A percentile compares a stretch with the other conserved stretches of the same genome.
phyloP scores from a whole-genome alignment of 1,284 basidiomycete genomes.

The Schizophyllum commune region DNA sequence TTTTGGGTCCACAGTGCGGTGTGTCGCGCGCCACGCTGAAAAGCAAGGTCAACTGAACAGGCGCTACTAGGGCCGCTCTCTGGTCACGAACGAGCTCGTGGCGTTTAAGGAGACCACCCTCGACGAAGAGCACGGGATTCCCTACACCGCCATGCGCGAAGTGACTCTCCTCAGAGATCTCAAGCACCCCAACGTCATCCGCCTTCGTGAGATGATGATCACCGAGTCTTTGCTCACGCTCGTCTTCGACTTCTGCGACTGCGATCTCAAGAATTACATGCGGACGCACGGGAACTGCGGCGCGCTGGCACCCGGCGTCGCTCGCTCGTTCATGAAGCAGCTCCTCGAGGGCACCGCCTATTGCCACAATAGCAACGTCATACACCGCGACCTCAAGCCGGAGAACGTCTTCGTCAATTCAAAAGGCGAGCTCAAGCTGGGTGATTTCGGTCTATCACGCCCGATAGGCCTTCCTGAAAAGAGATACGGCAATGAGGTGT shows the following conservation, averaged over 20 bases:
- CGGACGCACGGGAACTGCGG: constrained; percentile 95
- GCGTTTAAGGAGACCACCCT: constrained; percentile 93
- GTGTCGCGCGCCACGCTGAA: constrained; percentile 7
- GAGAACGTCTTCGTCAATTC: constrained; percentile 97
- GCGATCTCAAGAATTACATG: constrained; percentile 99
- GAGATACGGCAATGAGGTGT: constrained; percentile 91
- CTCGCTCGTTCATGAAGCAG: constrained; percentile 96
- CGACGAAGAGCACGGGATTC: constrained; percentile 93
- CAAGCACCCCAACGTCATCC: constrained; percentile 91
- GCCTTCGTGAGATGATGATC: constrained; percentile 97
- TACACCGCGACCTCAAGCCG: constrained; percentile 96
- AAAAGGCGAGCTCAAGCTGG: constrained; percentile 96
- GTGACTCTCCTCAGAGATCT: constrained; percentile 97
- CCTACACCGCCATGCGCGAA: constrained; percentile 91
- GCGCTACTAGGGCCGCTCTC: constrained; percentile 59
- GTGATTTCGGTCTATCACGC: constrained; percentile 90
- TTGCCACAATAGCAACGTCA: constrained; percentile 96
- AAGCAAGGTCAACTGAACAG: constrained; percentile 5
- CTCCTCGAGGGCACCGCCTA: constrained; percentile 96
- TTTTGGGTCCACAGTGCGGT: no score
- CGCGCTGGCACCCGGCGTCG: constrained; percentile 86
- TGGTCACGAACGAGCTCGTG: constrained; percentile 85
- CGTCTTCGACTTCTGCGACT: constrained; percentile 98
- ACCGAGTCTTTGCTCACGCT: constrained; percentile 97
- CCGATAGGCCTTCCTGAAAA: constrained; percentile 96